These are phyloP conservation scores for Pseudonitzschia multiseries DNA, from an alignment of 108 stramenopile genomes.

Conservation along the genomic window DNA sequence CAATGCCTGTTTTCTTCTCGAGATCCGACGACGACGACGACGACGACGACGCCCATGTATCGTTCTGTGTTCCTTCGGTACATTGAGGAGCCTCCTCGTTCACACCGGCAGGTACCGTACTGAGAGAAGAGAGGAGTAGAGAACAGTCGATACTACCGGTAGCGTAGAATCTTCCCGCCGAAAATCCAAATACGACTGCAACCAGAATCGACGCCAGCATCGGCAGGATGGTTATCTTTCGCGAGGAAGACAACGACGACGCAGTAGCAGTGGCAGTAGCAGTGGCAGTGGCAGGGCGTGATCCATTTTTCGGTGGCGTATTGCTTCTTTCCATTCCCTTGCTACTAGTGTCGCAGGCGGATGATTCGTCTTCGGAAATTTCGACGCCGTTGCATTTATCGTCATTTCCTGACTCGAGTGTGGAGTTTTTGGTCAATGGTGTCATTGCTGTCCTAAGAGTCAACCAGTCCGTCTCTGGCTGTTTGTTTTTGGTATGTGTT, in stretches of 20 bases:
- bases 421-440: too few species aligned
- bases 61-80: background rate
- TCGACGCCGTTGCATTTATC: background rate
- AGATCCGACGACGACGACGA: background rate
- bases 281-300: background rate
- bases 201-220: background rate
- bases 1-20: background rate
- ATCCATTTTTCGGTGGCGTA: background rate
- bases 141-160: background rate
- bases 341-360: background rate
- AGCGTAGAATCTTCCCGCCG: background rate
- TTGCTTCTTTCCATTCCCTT: background rate
- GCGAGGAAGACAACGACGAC: background rate
- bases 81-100: slow-evolving; percentile 1
- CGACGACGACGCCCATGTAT: background rate
- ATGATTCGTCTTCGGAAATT: background rate
- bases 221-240: background rate
- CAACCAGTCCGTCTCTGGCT: too few species aligned
- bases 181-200: background rate
- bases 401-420: too few species aligned
- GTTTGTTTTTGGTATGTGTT: too few species aligned
- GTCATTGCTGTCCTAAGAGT: too few species aligned
- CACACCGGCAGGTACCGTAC: background rate
- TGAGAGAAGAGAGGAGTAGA: background rate
- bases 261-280: too few species aligned